Percentiles rank a stretch among this genome's conserved stretches.
These are phyloP conservation scores for Amylocystis lapponica DNA, from an alignment of 768 basidiomycete genomes.

Conservation along the genomic window DNA sequence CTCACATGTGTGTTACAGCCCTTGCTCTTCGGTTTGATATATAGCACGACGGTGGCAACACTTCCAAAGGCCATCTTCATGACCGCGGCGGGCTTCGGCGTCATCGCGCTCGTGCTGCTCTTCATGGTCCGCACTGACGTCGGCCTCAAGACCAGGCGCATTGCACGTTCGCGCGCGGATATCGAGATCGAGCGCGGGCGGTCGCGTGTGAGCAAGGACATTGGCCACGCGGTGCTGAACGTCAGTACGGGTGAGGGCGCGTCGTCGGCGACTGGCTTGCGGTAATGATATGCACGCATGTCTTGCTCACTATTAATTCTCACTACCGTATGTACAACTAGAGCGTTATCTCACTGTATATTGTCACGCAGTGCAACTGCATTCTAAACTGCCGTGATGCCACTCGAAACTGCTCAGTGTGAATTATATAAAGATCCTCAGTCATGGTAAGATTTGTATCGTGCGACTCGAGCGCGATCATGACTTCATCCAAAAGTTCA, in stretches of 20 bases:
- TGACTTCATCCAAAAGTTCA: no score
- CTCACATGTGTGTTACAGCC: no score
- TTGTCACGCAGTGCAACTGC: no score
- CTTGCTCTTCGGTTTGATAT: slow-evolving; percentile 60
- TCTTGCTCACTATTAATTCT: no score
- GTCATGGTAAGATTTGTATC: no score
- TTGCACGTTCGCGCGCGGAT: slow-evolving; percentile 11
- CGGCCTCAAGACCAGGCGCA: slow-evolving; percentile 14
- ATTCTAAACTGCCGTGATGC: no score
- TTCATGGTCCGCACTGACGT: slow-evolving; percentile 34
- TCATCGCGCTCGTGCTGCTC: slow-evolving; percentile 43
- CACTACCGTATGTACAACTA: neutral
- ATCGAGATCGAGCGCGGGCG: slow-evolving; percentile 25
- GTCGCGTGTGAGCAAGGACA: slow-evolving; percentile 35
- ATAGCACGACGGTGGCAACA: slow-evolving; percentile 53
- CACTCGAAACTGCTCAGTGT: no score
- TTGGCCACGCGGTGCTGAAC: no score
- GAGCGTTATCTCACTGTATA: no score
- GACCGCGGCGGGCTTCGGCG: slow-evolving; percentile 50
- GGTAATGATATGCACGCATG: no score
- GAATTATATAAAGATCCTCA: no score
- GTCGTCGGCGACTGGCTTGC: neutral
- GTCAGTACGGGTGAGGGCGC: neutral
- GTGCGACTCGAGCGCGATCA: no score
- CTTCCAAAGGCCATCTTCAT: slow-evolving; percentile 69